phyloP scores from a whole-genome alignment of 495 filamentous ascomycete genomes.

The Annulohypoxylon stygium region DNA sequence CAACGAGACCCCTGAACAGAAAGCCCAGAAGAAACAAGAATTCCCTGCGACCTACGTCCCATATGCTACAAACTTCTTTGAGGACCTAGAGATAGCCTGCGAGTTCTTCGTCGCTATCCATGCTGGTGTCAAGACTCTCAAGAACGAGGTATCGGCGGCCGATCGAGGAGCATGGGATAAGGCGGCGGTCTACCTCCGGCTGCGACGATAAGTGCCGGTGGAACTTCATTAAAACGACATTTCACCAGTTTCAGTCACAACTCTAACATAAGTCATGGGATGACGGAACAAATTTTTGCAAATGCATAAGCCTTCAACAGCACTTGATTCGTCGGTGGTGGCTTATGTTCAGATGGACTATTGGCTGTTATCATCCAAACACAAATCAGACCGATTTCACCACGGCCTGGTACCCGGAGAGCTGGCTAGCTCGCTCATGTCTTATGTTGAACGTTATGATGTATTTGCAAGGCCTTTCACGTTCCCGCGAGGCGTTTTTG shows the following conservation, averaged over 20 bases:
- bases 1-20: conserved; percentile 70
- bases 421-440: background rate
- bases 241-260: background rate
- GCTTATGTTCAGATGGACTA: conserved; percentile 29
- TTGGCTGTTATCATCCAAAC: background rate
- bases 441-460: conserved; percentile 10
- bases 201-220: conserved; percentile 41
- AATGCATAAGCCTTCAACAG: conserved; percentile 1
- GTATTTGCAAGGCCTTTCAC: conserved; percentile 16
- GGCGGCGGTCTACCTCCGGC: conserved; percentile 72
- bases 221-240: background rate
- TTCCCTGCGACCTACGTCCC: conserved; percentile 78
- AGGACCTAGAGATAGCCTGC: conserved; percentile 84
- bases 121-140: conserved; percentile 73
- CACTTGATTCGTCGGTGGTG: conserved; percentile 20
- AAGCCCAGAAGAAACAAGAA: conserved; percentile 67
- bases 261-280: background rate
- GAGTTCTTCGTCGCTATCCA: conserved; percentile 86
- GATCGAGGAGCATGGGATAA: conserved; percentile 74
- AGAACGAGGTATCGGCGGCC: conserved; percentile 66
- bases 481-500: conserved; percentile 39
- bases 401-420: conserved; percentile 14
- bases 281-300: conserved; percentile 1
- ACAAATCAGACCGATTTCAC: background rate
- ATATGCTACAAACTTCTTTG: conserved; percentile 77